Evolutionary conservation across 2,329 filamentous ascomycete species (phyloP).

Genomic region (Cladosporium sp.): DNA sequence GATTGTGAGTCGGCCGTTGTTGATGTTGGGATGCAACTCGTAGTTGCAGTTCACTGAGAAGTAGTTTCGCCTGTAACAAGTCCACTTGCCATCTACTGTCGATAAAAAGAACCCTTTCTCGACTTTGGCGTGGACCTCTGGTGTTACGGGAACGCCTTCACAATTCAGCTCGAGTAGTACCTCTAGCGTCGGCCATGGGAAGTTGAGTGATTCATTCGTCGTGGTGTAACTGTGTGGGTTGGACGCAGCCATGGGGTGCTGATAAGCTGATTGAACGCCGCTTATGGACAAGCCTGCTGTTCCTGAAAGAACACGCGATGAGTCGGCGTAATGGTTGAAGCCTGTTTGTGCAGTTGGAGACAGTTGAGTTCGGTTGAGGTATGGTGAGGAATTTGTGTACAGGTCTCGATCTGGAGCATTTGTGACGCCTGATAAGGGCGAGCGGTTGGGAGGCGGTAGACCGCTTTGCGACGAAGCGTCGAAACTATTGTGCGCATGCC

Average conservation of each 20-base stretch:
- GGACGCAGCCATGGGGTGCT: conserved; percentile 26
- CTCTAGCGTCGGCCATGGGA: conserved; percentile 44
- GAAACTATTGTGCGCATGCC: conserved; percentile 26
- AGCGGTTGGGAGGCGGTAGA: conserved; percentile 25
- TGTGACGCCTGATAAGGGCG: conserved; percentile 25
- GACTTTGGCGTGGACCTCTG: conserved; percentile 73
- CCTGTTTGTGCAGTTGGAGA: conserved; percentile 24
- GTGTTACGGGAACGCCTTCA: conserved; percentile 56
- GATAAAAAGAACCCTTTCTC: conserved; percentile 83
- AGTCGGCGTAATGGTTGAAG: conserved; percentile 30
- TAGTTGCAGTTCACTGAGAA: conserved; percentile 82
- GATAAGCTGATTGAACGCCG: conserved; percentile 1
- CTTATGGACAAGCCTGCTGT: conserved; percentile 20
- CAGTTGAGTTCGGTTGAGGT: conserved; percentile 25
- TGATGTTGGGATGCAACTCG: conserved; percentile 60
- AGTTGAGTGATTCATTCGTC: conserved; percentile 32
- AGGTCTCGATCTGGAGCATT: conserved; percentile 27
- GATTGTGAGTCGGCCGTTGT: conserved; percentile 54
- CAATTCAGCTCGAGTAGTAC: conserved; percentile 61
- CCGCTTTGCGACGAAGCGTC: conserved; percentile 26
- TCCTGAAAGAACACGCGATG: conserved; percentile 23
- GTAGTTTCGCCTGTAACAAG: conserved; percentile 88
- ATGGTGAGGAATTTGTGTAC: conserved; percentile 21
- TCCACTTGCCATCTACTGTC: conserved; percentile 71
- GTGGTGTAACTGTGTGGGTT: conserved; percentile 22